Evolutionary conservation across 495 filamentous ascomycete genomes (phyloP), one percentile per base, ranked within the genome.

Genomic region (Chaetomium cochliodes): DNA sequence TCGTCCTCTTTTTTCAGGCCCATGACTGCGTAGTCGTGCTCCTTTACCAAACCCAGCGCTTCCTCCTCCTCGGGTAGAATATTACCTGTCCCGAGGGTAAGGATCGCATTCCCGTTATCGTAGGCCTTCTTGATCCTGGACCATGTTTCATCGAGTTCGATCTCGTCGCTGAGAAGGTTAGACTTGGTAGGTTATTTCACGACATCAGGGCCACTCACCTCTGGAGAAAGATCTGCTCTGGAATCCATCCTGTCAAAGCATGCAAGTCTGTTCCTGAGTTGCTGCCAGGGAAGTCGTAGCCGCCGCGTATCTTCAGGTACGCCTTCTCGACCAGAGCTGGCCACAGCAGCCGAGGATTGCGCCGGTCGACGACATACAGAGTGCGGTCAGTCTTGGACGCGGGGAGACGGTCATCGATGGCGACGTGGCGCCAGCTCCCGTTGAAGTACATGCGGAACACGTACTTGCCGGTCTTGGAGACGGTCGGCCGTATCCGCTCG

Each of bases 251-350:
- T 2, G 90, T 96, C 55, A 99, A 74, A 15, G 93, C 87, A 80
- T 91, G 91, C 3, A 99, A 77, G 73, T 99, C 94, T 7, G 93
- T 97, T 2, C 90, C 92, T 3, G 93, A 97, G 72, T 99, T 97
- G 69, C 93, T 97, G n/a, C 94, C 94, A 2, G 94, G 94, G 68
- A 99, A 98, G 67, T 98, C 92, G 74, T 99, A 99, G 39, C 94
- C 96, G 39, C 96, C 96, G 23, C 92, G 85, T 9, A 98, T 84
- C 77, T 98, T 99, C n/a, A 99, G 79, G 66, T 98, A 99, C 4
- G 94, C 94, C 72, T 99, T 99, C 75, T 99, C 94, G 41, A 97
- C 78, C 30, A 99, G 78, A 26, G 94, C 92, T n/a, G 93, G 94
- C 91, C 92, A 97, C 23, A 97, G 72, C 44, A 93, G 81, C 20